These are phyloP conservation scores for Colletotrichum paranaense DNA, from an alignment of 2,329 filamentous ascomycete genomes.

Conservation along the genomic window DNA sequence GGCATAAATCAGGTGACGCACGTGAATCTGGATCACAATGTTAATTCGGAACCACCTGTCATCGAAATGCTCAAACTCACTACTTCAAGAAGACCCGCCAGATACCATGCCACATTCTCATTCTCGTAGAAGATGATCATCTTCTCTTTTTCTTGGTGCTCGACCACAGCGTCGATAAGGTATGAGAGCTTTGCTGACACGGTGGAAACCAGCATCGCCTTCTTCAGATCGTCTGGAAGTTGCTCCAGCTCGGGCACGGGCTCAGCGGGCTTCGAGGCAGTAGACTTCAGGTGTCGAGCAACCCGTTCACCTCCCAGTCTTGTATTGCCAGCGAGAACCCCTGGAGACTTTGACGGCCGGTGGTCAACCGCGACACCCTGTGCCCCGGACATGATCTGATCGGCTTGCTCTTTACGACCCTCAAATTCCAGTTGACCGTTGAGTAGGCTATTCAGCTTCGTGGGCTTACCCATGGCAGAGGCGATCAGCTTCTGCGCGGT, in stretches of 20 bases:
- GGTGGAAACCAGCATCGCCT: conserved; percentile 78
- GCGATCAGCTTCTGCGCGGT: conserved; percentile 64
- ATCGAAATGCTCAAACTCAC: conserved; percentile 46
- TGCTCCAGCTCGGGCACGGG: conserved; percentile 36
- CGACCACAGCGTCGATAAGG: conserved; percentile 77
- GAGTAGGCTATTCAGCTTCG: conserved; percentile 59
- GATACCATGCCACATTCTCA: conserved; percentile 86
- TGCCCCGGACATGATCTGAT: conserved; percentile 32
- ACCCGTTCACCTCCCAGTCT: conserved; percentile 51
- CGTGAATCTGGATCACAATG: conserved; percentile 56
- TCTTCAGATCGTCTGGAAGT: conserved; percentile 63
- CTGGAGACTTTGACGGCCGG: neutral
- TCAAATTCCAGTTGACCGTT: conserved; percentile 56
- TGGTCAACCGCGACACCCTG: conserved; percentile 8
- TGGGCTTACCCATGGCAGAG: conserved; percentile 55
- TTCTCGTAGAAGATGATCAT: conserved; percentile 94
- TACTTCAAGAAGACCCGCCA: conserved; percentile 84
- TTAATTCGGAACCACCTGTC: neutral
- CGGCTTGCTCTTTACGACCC: conserved; percentile 52
- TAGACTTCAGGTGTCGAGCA: conserved; percentile 46
- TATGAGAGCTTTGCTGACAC: conserved; percentile 90
- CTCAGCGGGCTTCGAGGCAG: conserved; percentile 36
- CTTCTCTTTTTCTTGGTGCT: conserved; percentile 79
- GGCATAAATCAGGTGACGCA: conserved; percentile 75
- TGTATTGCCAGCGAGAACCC: conserved; percentile 54